These are phyloP conservation scores for Sporobolomyces phaffii DNA, from an alignment of 768 basidiomycete genomes.

Conservation along the genomic window DNA sequence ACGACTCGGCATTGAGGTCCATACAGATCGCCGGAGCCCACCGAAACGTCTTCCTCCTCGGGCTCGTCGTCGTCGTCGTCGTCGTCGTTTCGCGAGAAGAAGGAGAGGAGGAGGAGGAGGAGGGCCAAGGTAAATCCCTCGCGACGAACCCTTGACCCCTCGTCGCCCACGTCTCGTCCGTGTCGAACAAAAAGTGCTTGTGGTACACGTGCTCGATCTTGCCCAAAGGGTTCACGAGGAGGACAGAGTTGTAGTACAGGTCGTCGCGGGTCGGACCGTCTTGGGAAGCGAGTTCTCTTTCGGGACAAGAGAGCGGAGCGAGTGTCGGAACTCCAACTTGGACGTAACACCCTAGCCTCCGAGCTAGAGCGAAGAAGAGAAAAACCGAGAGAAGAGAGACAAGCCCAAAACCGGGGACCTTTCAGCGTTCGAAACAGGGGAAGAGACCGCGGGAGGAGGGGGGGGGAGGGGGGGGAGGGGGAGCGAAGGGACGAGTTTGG, in stretches of 20 bases:
- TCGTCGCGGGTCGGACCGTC: neutral
- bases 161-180: conserved; percentile 40
- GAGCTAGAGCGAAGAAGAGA: neutral
- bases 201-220: conserved; percentile 10
- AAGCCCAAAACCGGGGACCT: too few species aligned
- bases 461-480: too few species aligned
- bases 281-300: neutral
- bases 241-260: conserved; percentile 30
- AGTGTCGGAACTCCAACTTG: conserved; percentile 34
- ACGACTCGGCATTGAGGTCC: conserved; percentile 38
- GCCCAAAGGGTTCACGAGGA: conserved; percentile 23
- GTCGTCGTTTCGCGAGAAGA: neutral
- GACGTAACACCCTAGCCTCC: conserved; percentile 31
- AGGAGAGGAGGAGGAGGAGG: neutral
- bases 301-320: neutral
- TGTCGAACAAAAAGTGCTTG: conserved; percentile 39
- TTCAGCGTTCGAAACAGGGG: too few species aligned
- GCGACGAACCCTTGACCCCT: conserved; percentile 16
- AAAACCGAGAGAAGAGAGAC: neutral
- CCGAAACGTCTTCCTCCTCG: neutral
- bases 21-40: conserved; percentile 39
- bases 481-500: too few species aligned
- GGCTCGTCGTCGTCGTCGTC: neutral
- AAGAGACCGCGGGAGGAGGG: too few species aligned
- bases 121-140: conserved; percentile 23